Conservation (phyloP, 495 filamentous ascomycete species). For the Penicillium dipodomyicola region DNA sequence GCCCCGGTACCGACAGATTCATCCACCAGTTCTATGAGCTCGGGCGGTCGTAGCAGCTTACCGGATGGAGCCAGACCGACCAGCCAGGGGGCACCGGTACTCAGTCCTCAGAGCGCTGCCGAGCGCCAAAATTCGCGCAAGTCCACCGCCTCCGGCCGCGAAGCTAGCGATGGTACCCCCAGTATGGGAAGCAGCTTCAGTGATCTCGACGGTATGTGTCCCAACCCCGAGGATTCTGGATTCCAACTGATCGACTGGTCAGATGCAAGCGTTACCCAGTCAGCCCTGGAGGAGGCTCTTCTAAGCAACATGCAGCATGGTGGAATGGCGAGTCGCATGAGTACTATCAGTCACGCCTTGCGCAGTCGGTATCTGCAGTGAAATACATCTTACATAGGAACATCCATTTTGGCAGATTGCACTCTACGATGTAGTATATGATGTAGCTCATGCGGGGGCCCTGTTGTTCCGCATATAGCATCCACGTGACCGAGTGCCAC, state of each 20-base stretch:
- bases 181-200: slow-evolving; percentile 99
- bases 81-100: slow-evolving; percentile 24
- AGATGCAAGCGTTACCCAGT: slow-evolving; percentile 94
- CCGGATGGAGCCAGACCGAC: slow-evolving; percentile 21
- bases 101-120: slow-evolving; percentile 55
- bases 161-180: slow-evolving; percentile 81
- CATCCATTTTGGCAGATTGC: background rate
- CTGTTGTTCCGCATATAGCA: slow-evolving; percentile 1
- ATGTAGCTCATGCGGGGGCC: slow-evolving; percentile 5
- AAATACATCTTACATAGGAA: background rate
- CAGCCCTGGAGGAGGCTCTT: slow-evolving; percentile 89
- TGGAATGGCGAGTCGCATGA: slow-evolving; percentile 84
- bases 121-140: slow-evolving; percentile 58
- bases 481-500: slow-evolving; percentile 16
- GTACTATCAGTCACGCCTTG: slow-evolving; percentile 70
- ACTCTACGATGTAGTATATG: background rate
- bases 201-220: slow-evolving; percentile 81
- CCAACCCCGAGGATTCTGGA: slow-evolving; percentile 2
- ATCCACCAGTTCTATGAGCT: slow-evolving; percentile 57
- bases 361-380: slow-evolving; percentile 49
- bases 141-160: slow-evolving; percentile 52
- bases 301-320: slow-evolving; percentile 86
- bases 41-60: slow-evolving; percentile 30
- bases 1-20: slow-evolving; percentile 59
- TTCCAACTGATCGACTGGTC: slow-evolving; percentile 5